Evolutionary conservation across 371 early-diverging fungal species (phyloP).

Genomic region (Mucor saturninus): DNA sequence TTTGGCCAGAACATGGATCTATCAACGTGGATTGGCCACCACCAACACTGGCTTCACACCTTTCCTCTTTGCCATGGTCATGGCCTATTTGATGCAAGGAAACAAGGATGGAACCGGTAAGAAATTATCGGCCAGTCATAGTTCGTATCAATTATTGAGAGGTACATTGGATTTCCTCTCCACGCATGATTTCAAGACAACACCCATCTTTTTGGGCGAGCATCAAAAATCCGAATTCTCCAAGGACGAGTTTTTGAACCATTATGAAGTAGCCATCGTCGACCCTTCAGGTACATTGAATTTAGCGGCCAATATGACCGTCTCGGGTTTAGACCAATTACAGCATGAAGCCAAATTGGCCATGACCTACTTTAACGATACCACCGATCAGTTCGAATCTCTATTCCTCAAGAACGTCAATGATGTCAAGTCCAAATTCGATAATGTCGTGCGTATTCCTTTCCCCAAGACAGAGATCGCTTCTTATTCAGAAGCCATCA

Average conservation of each 20-base stretch:
- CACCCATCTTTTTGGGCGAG: conserved; percentile 75
- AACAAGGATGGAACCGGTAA: conserved; percentile 63
- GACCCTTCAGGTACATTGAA: conserved; percentile 87
- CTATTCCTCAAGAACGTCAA: conserved; percentile 77
- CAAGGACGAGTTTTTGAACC: conserved; percentile 55
- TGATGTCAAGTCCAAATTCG: conserved; percentile 65
- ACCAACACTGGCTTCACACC: conserved; percentile 61
- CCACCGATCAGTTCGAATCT: conserved; percentile 71
- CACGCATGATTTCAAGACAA: conserved; percentile 72
- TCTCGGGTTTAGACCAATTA: conserved; percentile 62
- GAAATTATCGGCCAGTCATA: conserved; percentile 72
- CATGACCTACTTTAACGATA: conserved; percentile 65
- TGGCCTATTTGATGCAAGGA: conserved; percentile 82
- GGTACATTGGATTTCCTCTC: conserved; percentile 86
- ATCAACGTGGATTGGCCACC: conserved; percentile 70
- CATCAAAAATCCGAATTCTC: conserved; percentile 58
- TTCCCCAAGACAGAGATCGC: conserved; percentile 23
- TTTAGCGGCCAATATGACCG: conserved; percentile 69
- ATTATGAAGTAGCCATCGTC: conserved; percentile 82
- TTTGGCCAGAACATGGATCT: conserved; percentile 84
- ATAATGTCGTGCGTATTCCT: conserved; percentile 54
- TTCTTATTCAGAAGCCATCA: conserved; percentile 51
- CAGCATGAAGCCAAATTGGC: conserved; percentile 76
- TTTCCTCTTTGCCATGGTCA: conserved; percentile 84
- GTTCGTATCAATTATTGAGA: conserved; percentile 86